Evolutionary conservation across 345 rosid species (phyloP), one percentile per base, ranked within the genome.

Genomic region (Eucalyptus erythrocorys): DNA sequence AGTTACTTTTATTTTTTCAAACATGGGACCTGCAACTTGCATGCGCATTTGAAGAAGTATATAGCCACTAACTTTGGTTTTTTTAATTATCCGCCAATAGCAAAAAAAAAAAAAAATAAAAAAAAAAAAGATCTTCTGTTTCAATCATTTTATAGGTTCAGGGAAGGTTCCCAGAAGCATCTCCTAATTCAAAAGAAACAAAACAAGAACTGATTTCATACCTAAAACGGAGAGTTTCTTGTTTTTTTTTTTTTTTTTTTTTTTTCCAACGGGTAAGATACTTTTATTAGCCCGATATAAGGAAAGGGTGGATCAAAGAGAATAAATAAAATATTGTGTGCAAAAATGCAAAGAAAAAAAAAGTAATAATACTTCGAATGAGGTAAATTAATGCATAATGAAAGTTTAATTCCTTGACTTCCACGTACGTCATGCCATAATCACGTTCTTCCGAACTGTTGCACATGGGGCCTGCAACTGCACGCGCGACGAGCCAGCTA

Each of bases 111-210:
- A 49, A 47, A 13, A 14, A 49, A 0, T 5, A 48, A 48, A 13
- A 5, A 49, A 47, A 13, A 14, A 49, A 0, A 15, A 0, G 1
- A 15, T 6, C 1, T 49, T 49, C 51, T 49, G 7, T 49, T 49
- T 15, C 51, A 49, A 15, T 15, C 0, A 49, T 49, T 49, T 49
- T 49, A 6, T 6, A 50, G 8, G 21, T 50, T 50, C 53, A 16
- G 53, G 53, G 53, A 16, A 50, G 4, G 53, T 50, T 50, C 21
- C 53, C 21, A 50, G 53, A 50, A 16, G 53, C 53, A 50, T 50
- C 53, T 50, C 59, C 59, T 53, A 7, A 19, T 21, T 53, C 59
- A 53, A 8, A 53, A 21, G 27, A 53, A 53, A 21, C 59, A 8
- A 53, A 53, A 53, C 27, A 53, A 57, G 15, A 26, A 27, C 66